phyloP scores from a whole-genome alignment of 179 eudicot species.

The Pouteria campechiana region DNA sequence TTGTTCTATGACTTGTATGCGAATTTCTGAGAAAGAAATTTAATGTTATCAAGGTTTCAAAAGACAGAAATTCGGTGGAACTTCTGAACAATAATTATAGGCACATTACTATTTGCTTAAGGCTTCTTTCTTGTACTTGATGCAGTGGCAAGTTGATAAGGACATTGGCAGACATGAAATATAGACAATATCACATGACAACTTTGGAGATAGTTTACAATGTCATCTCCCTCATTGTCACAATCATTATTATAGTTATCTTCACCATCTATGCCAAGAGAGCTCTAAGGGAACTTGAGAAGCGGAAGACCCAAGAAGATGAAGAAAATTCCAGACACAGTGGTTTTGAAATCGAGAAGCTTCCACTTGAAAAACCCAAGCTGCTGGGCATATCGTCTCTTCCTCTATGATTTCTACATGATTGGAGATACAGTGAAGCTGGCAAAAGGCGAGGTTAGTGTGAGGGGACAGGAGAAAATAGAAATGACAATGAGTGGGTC shows the following conservation, averaged over 20 bases:
- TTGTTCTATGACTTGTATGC: too few species aligned
- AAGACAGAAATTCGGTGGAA: too few species aligned
- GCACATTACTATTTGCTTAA: too few species aligned
- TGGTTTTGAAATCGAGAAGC: constrained; percentile 40
- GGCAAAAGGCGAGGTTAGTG: too few species aligned
- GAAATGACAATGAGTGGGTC: too few species aligned
- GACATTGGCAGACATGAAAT: constrained; percentile 80
- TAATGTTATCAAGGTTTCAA: too few species aligned
- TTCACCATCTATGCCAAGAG: constrained; percentile 84
- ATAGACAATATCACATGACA: constrained; percentile 67
- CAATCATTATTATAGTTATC: constrained; percentile 42
- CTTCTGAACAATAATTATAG: too few species aligned
- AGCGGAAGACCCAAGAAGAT: constrained; percentile 22
- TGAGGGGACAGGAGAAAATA: too few species aligned
- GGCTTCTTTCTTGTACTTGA: too few species aligned
- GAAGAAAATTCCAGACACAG: constrained; percentile 11
- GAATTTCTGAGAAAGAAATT: too few species aligned
- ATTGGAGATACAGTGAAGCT: too few species aligned
- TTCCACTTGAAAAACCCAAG: constrained; percentile 45
- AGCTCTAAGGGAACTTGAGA: constrained; percentile 49
- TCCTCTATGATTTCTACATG: too few species aligned
- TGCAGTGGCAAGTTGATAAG: constrained; percentile 84
- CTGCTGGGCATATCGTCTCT: constrained; percentile 11
- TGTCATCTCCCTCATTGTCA: constrained; percentile 61
- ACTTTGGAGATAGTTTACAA: constrained; percentile 80